Conservation (phyloP, 2,329 filamentous ascomycete species). For the Aspergillus nomiae region DNA sequence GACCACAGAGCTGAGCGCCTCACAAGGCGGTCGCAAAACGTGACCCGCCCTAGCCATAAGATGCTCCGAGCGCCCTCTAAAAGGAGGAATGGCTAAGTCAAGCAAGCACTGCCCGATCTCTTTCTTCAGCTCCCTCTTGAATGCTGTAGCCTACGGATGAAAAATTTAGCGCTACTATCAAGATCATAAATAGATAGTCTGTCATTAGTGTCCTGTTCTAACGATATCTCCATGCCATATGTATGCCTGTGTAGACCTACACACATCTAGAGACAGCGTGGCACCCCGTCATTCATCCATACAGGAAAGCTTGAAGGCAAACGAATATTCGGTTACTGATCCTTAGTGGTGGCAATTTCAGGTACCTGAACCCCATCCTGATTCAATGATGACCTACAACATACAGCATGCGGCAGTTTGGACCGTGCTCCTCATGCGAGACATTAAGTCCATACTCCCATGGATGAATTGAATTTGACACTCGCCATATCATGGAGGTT, state of each 20-base stretch:
- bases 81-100: slow-evolving; percentile 10
- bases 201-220: slow-evolving; percentile 1
- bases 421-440: background rate
- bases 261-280: background rate
- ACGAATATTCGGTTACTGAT: background rate
- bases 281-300: background rate
- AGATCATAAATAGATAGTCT: background rate
- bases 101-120: slow-evolving; percentile 1
- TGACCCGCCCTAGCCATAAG: slow-evolving; percentile 21
- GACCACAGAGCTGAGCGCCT: slow-evolving; percentile 20
- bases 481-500: background rate
- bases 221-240: background rate
- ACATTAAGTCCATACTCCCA: background rate
- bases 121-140: background rate
- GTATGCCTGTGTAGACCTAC: background rate
- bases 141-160: background rate
- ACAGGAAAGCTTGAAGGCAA: slow-evolving; percentile 8
- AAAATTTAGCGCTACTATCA: background rate
- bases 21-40: slow-evolving; percentile 26
- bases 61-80: slow-evolving; percentile 6
- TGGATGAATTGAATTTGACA: background rate
- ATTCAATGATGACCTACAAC: background rate
- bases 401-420: background rate
- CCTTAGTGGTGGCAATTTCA: background rate
- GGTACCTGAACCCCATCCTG: background rate